Percentiles rank a stretch among this genome's conserved stretches.
phyloP scores from a whole-genome alignment of 805 yeast genomes.

The Myxozyma kluyveri region DNA sequence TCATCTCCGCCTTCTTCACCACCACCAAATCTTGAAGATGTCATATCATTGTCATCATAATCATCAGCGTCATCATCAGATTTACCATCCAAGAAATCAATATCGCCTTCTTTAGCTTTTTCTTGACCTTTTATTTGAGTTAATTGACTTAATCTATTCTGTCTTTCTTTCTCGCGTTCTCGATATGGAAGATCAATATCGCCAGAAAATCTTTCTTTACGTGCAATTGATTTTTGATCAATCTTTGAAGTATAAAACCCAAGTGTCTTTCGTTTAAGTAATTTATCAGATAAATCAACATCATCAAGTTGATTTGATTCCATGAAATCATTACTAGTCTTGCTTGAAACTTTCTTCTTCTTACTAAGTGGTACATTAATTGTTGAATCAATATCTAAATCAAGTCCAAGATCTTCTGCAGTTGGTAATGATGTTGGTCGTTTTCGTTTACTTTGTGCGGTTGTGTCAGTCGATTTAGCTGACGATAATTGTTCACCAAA shows the following conservation, averaged over 20 bases:
- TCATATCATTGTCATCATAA: slow-evolving; percentile 28
- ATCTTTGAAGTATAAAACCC: slow-evolving; percentile 96
- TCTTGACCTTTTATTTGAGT: slow-evolving; percentile 76
- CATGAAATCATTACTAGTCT: slow-evolving; percentile 52
- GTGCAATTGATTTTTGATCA: slow-evolving; percentile 69
- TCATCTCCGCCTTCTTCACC: slow-evolving; percentile 28
- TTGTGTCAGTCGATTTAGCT: neutral
- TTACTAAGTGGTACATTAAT: slow-evolving; percentile 45
- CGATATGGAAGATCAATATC: slow-evolving; percentile 89
- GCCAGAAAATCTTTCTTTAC: slow-evolving; percentile 62
- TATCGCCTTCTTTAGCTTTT: slow-evolving; percentile 45
- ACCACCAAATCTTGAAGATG: neutral
- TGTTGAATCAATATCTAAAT: slow-evolving; percentile 50
- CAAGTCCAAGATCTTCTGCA: slow-evolving; percentile 5
- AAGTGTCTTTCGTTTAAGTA: slow-evolving; percentile 70
- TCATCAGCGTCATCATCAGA: slow-evolving; percentile 40
- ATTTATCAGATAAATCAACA: slow-evolving; percentile 83
- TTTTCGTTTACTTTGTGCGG: slow-evolving; percentile 19
- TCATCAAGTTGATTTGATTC: slow-evolving; percentile 69
- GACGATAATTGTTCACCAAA: neutral
- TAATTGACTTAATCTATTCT: slow-evolving; percentile 79
- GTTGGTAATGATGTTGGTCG: slow-evolving; percentile 21
- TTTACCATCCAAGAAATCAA: slow-evolving; percentile 28
- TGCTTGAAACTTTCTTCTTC: slow-evolving; percentile 42
- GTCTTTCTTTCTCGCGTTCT: slow-evolving; percentile 87